These are phyloP conservation scores for Mycogone perniciosa DNA, from an alignment of 2,329 filamentous ascomycete species.

Conservation along the genomic window DNA sequence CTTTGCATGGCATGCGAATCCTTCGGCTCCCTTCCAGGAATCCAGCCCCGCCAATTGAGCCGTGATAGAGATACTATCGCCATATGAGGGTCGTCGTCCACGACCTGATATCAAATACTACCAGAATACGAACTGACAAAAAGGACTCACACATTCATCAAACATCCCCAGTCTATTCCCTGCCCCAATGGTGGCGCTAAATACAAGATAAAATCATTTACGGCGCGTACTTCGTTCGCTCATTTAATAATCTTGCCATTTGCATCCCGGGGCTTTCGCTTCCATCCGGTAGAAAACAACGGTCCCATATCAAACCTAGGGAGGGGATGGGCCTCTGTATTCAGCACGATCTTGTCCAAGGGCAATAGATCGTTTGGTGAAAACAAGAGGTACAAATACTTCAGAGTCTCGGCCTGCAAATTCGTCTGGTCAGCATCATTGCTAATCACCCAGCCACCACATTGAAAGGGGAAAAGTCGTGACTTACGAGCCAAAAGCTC, in stretches of 20 bases:
- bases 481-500: slow-evolving; percentile 88
- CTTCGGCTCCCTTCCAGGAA: too few relatives aligned
- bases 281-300: slow-evolving; percentile 76
- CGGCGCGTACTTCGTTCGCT: neutral
- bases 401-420: slow-evolving; percentile 80
- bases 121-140: too few relatives aligned
- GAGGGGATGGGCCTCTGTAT: slow-evolving; percentile 90
- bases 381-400: slow-evolving; percentile 96
- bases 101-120: too few relatives aligned
- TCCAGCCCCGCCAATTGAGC: too few relatives aligned
- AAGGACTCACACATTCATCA: too few relatives aligned
- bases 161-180: too few relatives aligned
- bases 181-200: too few relatives aligned
- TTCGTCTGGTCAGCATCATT: neutral
- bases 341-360: slow-evolving; percentile 82
- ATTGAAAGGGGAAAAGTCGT: slow-evolving; percentile 12
- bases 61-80: too few relatives aligned
- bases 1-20: too few relatives aligned
- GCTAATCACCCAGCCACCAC: neutral
- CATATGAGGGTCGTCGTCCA: too few relatives aligned
- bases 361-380: slow-evolving; percentile 76
- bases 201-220: too few relatives aligned
- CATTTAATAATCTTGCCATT: slow-evolving; percentile 33
- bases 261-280: slow-evolving; percentile 56
- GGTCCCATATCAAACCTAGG: slow-evolving; percentile 78